Evolutionary conservation across 73 alveolate species (phyloP), one percentile per base, ranked within the genome.

Genomic region (Paramecium sexaurelia): DNA sequence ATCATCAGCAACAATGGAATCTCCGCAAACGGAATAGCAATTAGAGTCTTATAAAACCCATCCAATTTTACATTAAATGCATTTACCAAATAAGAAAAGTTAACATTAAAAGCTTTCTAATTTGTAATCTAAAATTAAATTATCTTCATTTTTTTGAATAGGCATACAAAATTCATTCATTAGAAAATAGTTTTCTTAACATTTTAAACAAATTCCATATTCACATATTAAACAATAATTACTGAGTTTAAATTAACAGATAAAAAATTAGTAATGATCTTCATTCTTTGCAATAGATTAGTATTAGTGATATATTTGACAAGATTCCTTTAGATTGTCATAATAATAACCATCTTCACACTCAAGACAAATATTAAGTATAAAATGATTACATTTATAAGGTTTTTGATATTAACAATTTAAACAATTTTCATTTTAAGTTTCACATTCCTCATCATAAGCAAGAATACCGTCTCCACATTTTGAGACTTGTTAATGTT

Each of bases 281-380:
- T 51, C 67, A 51, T 8, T 51, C 10, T 1, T 51, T 4, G 32
- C 67, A 17, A 51, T 2, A 3, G 19, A 17, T 51, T 19, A 8
- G 17, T 51, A 51, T 51, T 51, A 26, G 13, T 10, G 19, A 17
- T 17, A n/a, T 6, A 51, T 17, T 51, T 19, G 15, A 17, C 90
- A 78, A 8, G 41, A 29, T 78, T 78, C 9, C 10, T 56, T 43
- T 20, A 45, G 9, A 0, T 3, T 13, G 24, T 78, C 47, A 8
- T 11, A 29, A 17, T 22, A 78, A 43, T 78, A 78, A 36, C 90
- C 90, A 41, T 11, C 10, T 24, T 40, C 90, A 78, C 90, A 78
- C 22, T 51, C 27, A 51, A 51, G 67, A 17, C 67, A 51, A 20
- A 51, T 19, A 51, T 51, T 29, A 10, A 17, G 15, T 4, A 51